phyloP scores from a whole-genome alignment of 148 eudicot genomes.

The Chenopodium berlandieri region DNA sequence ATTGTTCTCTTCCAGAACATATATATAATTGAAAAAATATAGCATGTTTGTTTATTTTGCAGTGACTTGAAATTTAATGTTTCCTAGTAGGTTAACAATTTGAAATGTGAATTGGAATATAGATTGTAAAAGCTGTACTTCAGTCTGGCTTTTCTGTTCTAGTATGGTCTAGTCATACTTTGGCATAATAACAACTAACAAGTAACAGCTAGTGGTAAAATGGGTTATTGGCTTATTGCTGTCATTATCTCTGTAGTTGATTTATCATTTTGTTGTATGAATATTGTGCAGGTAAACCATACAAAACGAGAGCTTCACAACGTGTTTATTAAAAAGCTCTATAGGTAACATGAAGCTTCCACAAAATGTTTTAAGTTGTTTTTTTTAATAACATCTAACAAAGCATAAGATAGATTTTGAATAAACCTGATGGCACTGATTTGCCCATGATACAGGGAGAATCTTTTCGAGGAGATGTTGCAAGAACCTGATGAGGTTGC shows the following conservation, averaged over 20 bases:
- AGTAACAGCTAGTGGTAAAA: background rate
- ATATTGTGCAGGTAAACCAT: constrained; percentile 74
- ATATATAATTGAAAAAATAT: background rate
- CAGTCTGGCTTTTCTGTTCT: background rate
- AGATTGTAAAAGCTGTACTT: background rate
- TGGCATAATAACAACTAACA: background rate
- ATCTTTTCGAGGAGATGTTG: constrained; percentile 90
- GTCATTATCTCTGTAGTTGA: background rate
- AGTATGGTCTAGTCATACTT: background rate
- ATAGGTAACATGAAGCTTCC: constrained; percentile 54
- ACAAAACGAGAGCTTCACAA: constrained; percentile 94
- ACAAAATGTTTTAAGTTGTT: background rate
- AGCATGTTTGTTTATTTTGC: background rate
- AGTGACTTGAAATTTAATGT: background rate
- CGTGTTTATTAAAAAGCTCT: constrained; percentile 83
- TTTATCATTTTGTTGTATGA: constrained; percentile 13
- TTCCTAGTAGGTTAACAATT: background rate
- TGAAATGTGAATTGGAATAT: background rate
- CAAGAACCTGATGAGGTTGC: constrained; percentile 91
- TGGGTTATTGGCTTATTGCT: background rate
- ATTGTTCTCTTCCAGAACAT: background rate
- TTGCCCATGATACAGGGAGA: constrained; percentile 54
- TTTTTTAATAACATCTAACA: too few species aligned
- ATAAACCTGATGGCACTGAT: constrained; percentile 16
- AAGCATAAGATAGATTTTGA: background rate